These are phyloP conservation scores for Durio zibethinus DNA, from an alignment of 345 rosid genomes.

Conservation along the genomic window DNA sequence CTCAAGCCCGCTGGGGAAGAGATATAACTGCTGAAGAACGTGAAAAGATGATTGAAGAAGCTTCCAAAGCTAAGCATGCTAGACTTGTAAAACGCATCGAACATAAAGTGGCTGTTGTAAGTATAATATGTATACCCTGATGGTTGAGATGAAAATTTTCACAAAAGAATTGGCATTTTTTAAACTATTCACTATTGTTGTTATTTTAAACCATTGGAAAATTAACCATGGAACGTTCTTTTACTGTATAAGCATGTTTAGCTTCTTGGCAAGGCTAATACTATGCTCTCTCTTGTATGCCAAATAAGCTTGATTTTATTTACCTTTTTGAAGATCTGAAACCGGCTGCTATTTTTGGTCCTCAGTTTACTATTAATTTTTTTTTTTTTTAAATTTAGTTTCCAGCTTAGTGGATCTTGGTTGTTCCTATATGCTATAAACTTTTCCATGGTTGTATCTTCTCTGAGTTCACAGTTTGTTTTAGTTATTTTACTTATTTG, in stretches of 20 bases:
- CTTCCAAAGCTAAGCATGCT: slow-evolving; percentile 57
- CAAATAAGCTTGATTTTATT: background rate
- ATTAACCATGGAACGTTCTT: background rate
- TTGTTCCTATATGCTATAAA: background rate
- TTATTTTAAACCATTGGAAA: background rate
- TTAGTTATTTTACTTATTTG: slow-evolving; percentile 3
- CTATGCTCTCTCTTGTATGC: no score
- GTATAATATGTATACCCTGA: slow-evolving; percentile 23
- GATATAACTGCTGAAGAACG: slow-evolving; percentile 70
- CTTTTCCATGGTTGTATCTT: background rate
- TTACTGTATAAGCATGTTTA: background rate
- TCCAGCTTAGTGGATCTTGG: slow-evolving; percentile 2
- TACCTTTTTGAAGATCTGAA: background rate
- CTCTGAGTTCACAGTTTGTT: background rate
- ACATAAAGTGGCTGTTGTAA: slow-evolving; percentile 79
- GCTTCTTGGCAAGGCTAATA: background rate
- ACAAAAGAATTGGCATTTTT: background rate
- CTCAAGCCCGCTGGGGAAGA: slow-evolving; percentile 93
- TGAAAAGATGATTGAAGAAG: slow-evolving; percentile 88
- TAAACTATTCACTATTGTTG: background rate
- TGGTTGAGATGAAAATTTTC: background rate
- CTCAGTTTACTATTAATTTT: background rate
- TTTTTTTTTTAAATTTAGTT: background rate
- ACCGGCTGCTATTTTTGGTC: background rate
- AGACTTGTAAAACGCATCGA: slow-evolving; percentile 69